A percentile compares a stretch with the other conserved stretches of the same genome.
These are phyloP conservation scores for Naumovozyma castellii DNA, from an alignment of 805 yeast genomes.

Conservation along the genomic window DNA sequence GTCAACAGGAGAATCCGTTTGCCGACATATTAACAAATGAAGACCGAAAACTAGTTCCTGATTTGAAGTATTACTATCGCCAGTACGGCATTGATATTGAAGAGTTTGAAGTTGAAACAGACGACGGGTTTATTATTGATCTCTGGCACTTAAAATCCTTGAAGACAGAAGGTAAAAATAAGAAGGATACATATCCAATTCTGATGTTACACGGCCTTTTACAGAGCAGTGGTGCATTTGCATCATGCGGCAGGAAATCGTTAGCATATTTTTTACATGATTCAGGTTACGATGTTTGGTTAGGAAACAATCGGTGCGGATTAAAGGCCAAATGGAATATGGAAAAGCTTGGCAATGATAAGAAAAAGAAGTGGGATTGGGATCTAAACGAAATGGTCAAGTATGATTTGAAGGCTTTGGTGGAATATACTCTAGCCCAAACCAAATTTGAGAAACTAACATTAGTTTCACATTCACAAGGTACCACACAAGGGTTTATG, in stretches of 20 bases:
- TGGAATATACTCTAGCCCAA: slow-evolving; percentile 45
- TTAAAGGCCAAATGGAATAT: slow-evolving; percentile 57
- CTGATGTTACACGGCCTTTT: slow-evolving; percentile 77
- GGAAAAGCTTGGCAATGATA: slow-evolving; percentile 19
- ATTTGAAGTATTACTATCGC: slow-evolving; percentile 58
- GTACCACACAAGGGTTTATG: slow-evolving; percentile 77
- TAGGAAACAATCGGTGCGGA: slow-evolving; percentile 86
- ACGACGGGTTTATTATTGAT: slow-evolving; percentile 69
- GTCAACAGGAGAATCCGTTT: slow-evolving; percentile 20
- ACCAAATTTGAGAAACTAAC: slow-evolving; percentile 39
- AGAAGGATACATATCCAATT: slow-evolving; percentile 42
- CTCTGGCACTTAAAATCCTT: slow-evolving; percentile 40
- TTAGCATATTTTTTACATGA: slow-evolving; percentile 49
- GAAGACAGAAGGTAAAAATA: slow-evolving; percentile 4
- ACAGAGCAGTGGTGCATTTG: slow-evolving; percentile 78
- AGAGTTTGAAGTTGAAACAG: slow-evolving; percentile 53
- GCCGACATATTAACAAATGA: slow-evolving; percentile 19
- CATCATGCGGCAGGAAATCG: slow-evolving; percentile 75
- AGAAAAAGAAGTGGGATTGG: slow-evolving; percentile 77
- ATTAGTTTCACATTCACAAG: slow-evolving; percentile 83
- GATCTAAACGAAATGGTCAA: slow-evolving; percentile 74
- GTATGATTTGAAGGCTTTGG: slow-evolving; percentile 65
- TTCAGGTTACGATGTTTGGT: slow-evolving; percentile 77
- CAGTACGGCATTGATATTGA: slow-evolving; percentile 51
- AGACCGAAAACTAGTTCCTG: slow-evolving; percentile 35